Conservation (phyloP, 176 grass and related monocot species). For the Triticum urartu region DNA sequence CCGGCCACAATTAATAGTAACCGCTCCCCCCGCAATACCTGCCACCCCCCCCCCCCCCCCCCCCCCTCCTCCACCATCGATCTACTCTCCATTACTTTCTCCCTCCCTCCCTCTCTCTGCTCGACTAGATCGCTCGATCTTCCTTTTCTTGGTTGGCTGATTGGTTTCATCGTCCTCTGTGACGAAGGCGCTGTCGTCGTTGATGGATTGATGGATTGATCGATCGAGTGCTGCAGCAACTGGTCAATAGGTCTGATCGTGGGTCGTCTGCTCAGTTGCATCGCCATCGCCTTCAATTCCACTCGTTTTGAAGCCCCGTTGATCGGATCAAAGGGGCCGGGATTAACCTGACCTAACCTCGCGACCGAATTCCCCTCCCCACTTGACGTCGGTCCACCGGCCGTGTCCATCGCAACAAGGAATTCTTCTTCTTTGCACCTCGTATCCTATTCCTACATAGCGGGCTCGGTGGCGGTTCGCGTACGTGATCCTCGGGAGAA, state of each 20-base stretch:
- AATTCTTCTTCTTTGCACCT: not conserved
- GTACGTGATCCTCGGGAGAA: not conserved
- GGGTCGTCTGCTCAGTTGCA: not conserved
- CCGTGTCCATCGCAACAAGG: not conserved
- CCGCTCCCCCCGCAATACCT: conserved; percentile 31
- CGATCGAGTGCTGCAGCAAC: not conserved
- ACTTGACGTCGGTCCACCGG: not conserved
- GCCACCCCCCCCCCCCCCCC: not conserved
- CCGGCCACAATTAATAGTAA: conserved; percentile 1
- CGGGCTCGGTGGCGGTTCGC: not conserved
- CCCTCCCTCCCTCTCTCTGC: not conserved
- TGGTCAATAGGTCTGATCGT: not conserved
- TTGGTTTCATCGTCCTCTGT: not conserved
- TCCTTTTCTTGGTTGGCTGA: not conserved
- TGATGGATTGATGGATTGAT: not conserved
- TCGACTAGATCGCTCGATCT: not conserved
- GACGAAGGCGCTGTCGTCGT: not conserved
- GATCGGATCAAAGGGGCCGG: not conserved
- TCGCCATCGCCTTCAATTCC: conserved; percentile 5
- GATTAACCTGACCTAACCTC: not conserved
- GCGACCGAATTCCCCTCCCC: not conserved
- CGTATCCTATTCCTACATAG: not conserved
- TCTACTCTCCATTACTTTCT: not conserved
- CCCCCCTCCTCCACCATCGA: not conserved
- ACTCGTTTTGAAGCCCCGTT: conserved; percentile 12